Evolutionary conservation across 75 land plant genomes (phyloP), one percentile per base, ranked within the genome.

Genomic region (Pinus tabuliformis): DNA sequence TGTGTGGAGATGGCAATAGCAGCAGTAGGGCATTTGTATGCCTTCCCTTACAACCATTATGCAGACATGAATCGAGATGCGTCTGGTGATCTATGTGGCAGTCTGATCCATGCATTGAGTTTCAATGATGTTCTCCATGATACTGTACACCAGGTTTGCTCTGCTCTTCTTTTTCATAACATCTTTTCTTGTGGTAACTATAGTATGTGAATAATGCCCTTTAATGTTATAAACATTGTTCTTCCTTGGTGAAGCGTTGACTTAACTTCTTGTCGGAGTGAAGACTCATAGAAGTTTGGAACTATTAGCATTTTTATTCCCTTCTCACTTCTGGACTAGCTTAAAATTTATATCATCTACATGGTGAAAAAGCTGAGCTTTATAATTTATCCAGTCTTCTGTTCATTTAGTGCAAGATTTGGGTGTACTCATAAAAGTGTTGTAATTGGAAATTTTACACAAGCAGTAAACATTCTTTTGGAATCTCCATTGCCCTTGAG

Each of bases 1-100:
- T 86, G 88, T 76, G 78, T 86, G 24, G 88, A 86, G 73, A 86
- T 86, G 88, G 72, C 74, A 3, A 66, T 74, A 60, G 88, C 88
- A 22, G 88, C 88, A n/a, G 60, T 86, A 28, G 88, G 83, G 26
- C 83, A 86, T 73, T 59, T 86, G 16, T 80, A 80, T 80, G 88
- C 88, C 18, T 86, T 86, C 59, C 88, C 88, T 28, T 84, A 63
- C 76, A 76, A 76, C 33, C 73, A 71, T 59, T 86, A 84, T 7
- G 75, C 79, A 18, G 87, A 84, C 18, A 73, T 80, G 2, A 86
- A 86, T 56, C 54, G 18, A 61, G 82, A 73, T 24, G 68, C 62
- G 49, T 68, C 75, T 14, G 77, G 82, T 36, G 79, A 77, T 49
- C 73, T 86, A 4, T 12, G 21, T 5, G 66, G 74, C 21, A 86